A percentile compares a stretch with the other conserved stretches of the same genome.
These are phyloP conservation scores for Penstemon newberryi DNA, from an alignment of 257 asterid species.

Conservation along the genomic window DNA sequence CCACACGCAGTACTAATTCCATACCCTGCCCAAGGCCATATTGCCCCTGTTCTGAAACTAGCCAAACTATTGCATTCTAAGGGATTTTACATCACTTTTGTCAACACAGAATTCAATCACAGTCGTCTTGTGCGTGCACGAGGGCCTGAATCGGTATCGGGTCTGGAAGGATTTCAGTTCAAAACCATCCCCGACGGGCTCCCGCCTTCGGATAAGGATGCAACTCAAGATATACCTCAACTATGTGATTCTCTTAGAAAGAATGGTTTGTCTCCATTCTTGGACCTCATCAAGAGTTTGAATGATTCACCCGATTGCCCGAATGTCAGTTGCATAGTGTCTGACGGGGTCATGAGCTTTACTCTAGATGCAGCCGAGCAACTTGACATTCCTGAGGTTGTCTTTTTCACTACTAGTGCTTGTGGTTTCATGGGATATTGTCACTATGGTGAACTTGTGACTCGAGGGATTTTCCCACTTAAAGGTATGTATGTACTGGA, in stretches of 20 bases:
- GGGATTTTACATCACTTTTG: slow-evolving; percentile 72
- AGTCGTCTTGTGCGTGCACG: slow-evolving; percentile 55
- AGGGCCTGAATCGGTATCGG: slow-evolving; percentile 51
- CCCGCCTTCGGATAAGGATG: slow-evolving; percentile 53
- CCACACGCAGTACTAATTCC: slow-evolving; percentile 63
- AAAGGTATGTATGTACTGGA: slow-evolving; percentile 32
- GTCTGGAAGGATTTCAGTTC: slow-evolving; percentile 50
- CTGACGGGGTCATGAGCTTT: slow-evolving; percentile 73
- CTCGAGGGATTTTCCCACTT: slow-evolving; percentile 55
- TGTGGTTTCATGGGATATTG: slow-evolving; percentile 61
- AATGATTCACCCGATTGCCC: slow-evolving; percentile 48
- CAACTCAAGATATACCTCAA: slow-evolving; percentile 63
- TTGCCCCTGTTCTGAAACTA: slow-evolving; percentile 54
- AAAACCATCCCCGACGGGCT: slow-evolving; percentile 69
- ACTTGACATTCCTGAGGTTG: slow-evolving; percentile 59
- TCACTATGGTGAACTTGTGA: slow-evolving; percentile 42
- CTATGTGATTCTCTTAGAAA: slow-evolving; percentile 41
- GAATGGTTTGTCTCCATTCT: slow-evolving; percentile 44
- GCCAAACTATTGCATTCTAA: slow-evolving; percentile 54
- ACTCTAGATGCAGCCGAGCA: slow-evolving; percentile 60
- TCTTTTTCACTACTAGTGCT: slow-evolving; percentile 60
- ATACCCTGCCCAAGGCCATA: slow-evolving; percentile 77
- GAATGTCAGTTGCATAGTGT: slow-evolving; percentile 51
- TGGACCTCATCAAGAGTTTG: slow-evolving; percentile 45
- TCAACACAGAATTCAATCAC: slow-evolving; percentile 70